Evolutionary conservation across 805 yeast species (phyloP).

Genomic region (Saturnispora diversa): DNA sequence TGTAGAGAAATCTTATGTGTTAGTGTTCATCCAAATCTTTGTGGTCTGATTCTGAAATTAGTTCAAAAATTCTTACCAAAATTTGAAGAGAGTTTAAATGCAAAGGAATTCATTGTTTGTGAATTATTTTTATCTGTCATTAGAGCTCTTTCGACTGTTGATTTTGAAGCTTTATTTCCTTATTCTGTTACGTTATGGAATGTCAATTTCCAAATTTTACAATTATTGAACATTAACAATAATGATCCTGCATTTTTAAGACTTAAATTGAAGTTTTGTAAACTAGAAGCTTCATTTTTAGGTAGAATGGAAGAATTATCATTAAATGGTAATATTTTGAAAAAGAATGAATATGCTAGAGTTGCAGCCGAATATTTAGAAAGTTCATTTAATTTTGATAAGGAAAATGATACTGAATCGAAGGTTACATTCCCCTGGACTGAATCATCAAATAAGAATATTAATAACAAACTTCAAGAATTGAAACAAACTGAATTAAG

Average conservation of each 20-base stretch:
- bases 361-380: constrained; percentile 30
- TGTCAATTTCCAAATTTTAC: constrained; percentile 20
- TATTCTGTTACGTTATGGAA: constrained; percentile 24
- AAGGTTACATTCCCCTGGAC: constrained; percentile 9
- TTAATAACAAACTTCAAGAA: constrained; percentile 14
- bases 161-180: constrained; percentile 22
- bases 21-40: constrained; percentile 39
- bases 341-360: constrained; percentile 29
- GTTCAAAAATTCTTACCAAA: constrained; percentile 18
- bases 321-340: constrained; percentile 25
- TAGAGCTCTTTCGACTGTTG: constrained; percentile 23
- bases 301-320: constrained; percentile 24
- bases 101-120: constrained; percentile 22
- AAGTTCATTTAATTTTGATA: constrained; percentile 22
- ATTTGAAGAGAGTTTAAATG: constrained; percentile 21
- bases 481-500: constrained; percentile 20
- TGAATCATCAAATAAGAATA: constrained; percentile 8
- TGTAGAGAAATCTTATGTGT: constrained; percentile 58
- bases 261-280: constrained; percentile 28
- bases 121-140: constrained; percentile 25
- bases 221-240: constrained; percentile 20
- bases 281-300: constrained; percentile 24
- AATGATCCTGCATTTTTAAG: constrained; percentile 21
- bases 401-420: background rate
- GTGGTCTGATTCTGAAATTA: constrained; percentile 21